These are phyloP conservation scores for Psilocybe azurescens DNA, from an alignment of 768 basidiomycete species.

Conservation along the genomic window DNA sequence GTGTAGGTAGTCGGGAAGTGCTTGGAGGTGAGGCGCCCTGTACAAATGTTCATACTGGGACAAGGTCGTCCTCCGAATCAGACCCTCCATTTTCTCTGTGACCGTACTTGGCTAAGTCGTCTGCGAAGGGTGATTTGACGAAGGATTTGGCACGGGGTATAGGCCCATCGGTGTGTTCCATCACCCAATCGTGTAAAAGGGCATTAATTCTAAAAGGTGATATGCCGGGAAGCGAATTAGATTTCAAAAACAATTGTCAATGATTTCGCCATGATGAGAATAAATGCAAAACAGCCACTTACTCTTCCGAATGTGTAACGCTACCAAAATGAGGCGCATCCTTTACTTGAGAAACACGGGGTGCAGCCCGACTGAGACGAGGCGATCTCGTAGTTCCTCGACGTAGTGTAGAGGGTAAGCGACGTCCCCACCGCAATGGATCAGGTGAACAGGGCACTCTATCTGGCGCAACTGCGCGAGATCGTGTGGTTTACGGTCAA, in stretches of 20 bases:
- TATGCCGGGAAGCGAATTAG: neutral
- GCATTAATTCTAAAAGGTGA: slow-evolving; percentile 30
- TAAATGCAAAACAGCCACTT: slow-evolving; percentile 8
- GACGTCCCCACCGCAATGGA: slow-evolving; percentile 40
- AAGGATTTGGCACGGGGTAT: slow-evolving; percentile 28
- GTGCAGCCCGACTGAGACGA: slow-evolving; percentile 32
- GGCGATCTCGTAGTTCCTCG: slow-evolving; percentile 29
- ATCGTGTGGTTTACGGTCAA: slow-evolving; percentile 29
- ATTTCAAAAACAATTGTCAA: neutral
- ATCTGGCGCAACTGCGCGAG: slow-evolving; percentile 28
- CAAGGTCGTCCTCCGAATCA: slow-evolving; percentile 31
- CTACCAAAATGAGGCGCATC: slow-evolving; percentile 43
- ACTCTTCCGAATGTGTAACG: slow-evolving; percentile 38
- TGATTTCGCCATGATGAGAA: neutral
- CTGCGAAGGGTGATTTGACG: slow-evolving; percentile 37
- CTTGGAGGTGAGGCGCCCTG: too few relatives aligned
- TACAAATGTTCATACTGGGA: slow-evolving; percentile 1
- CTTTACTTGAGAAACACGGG: slow-evolving; percentile 29
- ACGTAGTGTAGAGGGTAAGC: slow-evolving; percentile 35
- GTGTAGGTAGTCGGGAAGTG: neutral
- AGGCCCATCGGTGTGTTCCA: slow-evolving; percentile 22
- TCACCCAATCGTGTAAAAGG: slow-evolving; percentile 34
- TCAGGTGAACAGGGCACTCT: slow-evolving; percentile 34
- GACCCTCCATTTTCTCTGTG: slow-evolving; percentile 21
- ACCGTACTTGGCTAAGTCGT: slow-evolving; percentile 28